Evolutionary conservation across 208 protist species (phyloP), one percentile per base, ranked within the genome.

Genomic region (Leishmania aethiopica): DNA sequence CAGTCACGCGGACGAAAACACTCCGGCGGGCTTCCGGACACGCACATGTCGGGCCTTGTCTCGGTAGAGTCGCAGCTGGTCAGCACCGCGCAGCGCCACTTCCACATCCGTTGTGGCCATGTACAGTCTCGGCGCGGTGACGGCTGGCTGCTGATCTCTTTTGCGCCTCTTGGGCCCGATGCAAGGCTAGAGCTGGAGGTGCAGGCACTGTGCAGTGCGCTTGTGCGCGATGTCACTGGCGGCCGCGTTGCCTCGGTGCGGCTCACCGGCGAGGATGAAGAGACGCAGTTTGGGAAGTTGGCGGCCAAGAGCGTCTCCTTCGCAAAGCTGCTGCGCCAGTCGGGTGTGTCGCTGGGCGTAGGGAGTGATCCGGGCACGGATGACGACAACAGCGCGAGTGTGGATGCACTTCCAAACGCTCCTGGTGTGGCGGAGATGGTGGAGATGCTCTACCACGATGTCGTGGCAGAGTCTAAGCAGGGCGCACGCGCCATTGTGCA

Each of bases 81-180:
- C 79, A 96, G 92, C 82, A 89, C 89, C 60, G 94, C 93, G n/a
- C 93, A 96, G 88, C 94, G 95, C n/a, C 92, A 97, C 81, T 81
- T 98, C 51, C 91, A 95, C 53, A 79, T 94, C 1, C 86, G 89
- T 69, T 96, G 94, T 86, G 91, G 91, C 40, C 73, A 84, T 37
- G 83, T 95, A 47, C 85, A 92, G 53, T 82, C 85, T 59, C 91
- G 84, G 37, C 93, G 93, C 60, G 94, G 93, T 51, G 93, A 98
- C 79, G 95, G 92, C 19, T 96, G 92, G 85, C 84, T 95, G 2
- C 85, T 96, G 53, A 95, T 98, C 78, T 78, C 90, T 67, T 90
- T 96, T 74, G 70, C 86, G 0, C 86, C 93, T 5, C 75, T 95
- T 19, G 70, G 78, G 28, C 77, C 88, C 22, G 86, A 78, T 62